Evolutionary conservation across 768 basidiomycete species (phyloP).

Genomic region (Psilocybe subaeruginosa): DNA sequence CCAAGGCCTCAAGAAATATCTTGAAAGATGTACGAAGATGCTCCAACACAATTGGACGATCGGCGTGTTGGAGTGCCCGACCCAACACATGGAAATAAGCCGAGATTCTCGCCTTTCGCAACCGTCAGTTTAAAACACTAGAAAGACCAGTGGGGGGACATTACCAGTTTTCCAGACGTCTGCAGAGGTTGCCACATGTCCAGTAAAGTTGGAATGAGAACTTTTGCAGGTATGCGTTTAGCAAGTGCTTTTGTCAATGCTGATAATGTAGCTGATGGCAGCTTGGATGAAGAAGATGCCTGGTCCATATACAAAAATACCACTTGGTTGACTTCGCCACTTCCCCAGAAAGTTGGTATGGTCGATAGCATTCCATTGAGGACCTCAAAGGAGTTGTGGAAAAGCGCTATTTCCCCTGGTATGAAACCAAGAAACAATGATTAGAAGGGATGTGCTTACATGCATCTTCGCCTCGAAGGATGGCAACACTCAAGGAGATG

Average conservation of each 20-base stretch:
- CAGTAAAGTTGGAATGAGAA: slow-evolving; percentile 66
- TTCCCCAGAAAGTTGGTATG: slow-evolving; percentile 84
- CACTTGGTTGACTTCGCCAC: slow-evolving; percentile 57
- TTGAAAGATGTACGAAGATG: slow-evolving; percentile 72
- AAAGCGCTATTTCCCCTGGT: slow-evolving; percentile 26
- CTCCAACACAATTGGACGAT: slow-evolving; percentile 65
- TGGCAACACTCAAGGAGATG: slow-evolving; percentile 54
- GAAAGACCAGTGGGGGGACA: slow-evolving; percentile 7
- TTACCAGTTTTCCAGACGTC: slow-evolving; percentile 38
- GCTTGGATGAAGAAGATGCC: slow-evolving; percentile 32
- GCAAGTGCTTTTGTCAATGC: slow-evolving; percentile 64
- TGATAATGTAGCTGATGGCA: slow-evolving; percentile 36
- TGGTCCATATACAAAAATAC: slow-evolving; percentile 59
- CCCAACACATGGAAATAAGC: slow-evolving; percentile 74
- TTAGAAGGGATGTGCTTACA: slow-evolving; percentile 27
- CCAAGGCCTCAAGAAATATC: slow-evolving; percentile 80
- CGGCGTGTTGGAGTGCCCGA: slow-evolving; percentile 63
- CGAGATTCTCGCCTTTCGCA: slow-evolving; percentile 34
- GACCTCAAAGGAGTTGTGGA: slow-evolving; percentile 43
- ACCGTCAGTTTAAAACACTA: background rate
- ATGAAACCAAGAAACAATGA: background rate
- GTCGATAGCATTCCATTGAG: slow-evolving; percentile 72
- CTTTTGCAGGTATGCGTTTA: slow-evolving; percentile 70
- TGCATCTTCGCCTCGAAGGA: slow-evolving; percentile 46
- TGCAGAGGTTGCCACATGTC: slow-evolving; percentile 54